phyloP scores from a whole-genome alignment of 1,284 basidiomycete species.

The Grifola frondosa region DNA sequence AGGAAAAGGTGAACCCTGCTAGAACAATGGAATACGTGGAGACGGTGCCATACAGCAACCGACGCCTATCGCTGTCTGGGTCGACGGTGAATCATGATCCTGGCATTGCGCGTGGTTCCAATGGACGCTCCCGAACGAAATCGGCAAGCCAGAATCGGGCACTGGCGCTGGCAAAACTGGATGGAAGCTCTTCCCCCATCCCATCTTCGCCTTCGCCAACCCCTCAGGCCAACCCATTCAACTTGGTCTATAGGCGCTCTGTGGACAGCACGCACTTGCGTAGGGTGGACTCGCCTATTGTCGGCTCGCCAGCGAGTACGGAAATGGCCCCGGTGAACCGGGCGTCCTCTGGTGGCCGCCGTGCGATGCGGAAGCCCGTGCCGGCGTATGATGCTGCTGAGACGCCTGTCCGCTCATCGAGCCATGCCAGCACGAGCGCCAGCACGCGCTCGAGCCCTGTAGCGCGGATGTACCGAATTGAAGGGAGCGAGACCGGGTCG shows the following conservation, averaged over 20 bases:
- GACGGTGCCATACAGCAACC: constrained; percentile 13
- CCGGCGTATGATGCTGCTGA: constrained; percentile 34
- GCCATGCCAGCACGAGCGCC: constrained; percentile 6
- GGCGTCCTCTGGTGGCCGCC: constrained; percentile 18
- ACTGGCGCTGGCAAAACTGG: constrained; percentile 25
- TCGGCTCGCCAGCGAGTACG: constrained; percentile 7
- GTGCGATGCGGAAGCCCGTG: constrained; percentile 42
- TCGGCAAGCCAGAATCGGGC: constrained; percentile 23
- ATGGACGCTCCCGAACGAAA: constrained; percentile 14
- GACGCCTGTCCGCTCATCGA: constrained; percentile 3
- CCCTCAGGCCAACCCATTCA: constrained; percentile 9
- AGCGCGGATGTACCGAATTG: constrained; percentile 9
- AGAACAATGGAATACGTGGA: constrained; percentile 14
- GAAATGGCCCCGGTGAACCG: constrained; percentile 26
- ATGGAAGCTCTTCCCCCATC: constrained; percentile 7
- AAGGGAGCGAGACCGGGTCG: constrained; percentile 10
- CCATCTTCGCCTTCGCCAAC: constrained; percentile 6
- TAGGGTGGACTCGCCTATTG: constrained; percentile 5
- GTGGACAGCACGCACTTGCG: constrained; percentile 11
- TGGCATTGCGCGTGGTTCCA: constrained; percentile 8
- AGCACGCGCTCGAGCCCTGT: constrained; percentile 4
- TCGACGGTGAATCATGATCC: constrained; percentile 11
- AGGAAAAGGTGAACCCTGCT: constrained; percentile 14
- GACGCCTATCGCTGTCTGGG: constrained; percentile 12
- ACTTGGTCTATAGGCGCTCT: constrained; percentile 15